phyloP scores from a whole-genome alignment of 2,329 filamentous ascomycete species.

The Zarea fungicola region DNA sequence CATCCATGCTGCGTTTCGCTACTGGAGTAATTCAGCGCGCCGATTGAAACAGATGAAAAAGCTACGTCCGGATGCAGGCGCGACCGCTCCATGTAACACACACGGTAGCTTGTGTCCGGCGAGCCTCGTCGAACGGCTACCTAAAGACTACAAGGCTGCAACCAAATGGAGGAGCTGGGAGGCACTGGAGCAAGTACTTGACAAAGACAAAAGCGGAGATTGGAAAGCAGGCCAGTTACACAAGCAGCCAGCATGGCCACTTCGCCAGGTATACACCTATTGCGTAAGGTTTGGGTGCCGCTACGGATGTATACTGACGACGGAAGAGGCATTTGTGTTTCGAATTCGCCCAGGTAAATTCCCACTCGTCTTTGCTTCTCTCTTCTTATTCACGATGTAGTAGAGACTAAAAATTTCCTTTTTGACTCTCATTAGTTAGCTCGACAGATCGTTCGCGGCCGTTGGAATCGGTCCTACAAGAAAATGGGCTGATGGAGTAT shows the following conservation, averaged over 20 bases:
- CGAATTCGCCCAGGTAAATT: background rate
- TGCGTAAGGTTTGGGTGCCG: background rate
- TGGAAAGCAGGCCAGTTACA: background rate
- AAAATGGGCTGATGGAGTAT: background rate
- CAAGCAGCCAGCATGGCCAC: background rate
- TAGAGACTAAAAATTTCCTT: no score
- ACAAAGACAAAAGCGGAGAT: background rate
- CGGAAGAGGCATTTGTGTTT: conserved; percentile 2
- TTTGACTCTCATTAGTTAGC: background rate
- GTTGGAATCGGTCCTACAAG: background rate
- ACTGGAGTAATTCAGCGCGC: no score
- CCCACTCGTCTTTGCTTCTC: background rate
- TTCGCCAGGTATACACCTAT: background rate
- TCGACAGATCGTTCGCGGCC: background rate
- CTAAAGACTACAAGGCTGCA: background rate
- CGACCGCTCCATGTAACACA: background rate
- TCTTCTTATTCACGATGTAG: background rate
- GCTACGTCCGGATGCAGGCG: background rate
- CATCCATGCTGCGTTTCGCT: no score
- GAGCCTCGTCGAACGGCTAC: background rate
- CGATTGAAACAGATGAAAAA: background rate
- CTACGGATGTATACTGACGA: conserved; percentile 3
- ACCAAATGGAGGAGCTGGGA: background rate
- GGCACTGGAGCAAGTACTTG: background rate
- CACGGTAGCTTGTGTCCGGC: background rate